Percentiles rank a stretch among this genome's conserved stretches.
Evolutionary conservation across 768 basidiomycete genomes (phyloP).

Genomic region (Leccinum incarnatum): DNA sequence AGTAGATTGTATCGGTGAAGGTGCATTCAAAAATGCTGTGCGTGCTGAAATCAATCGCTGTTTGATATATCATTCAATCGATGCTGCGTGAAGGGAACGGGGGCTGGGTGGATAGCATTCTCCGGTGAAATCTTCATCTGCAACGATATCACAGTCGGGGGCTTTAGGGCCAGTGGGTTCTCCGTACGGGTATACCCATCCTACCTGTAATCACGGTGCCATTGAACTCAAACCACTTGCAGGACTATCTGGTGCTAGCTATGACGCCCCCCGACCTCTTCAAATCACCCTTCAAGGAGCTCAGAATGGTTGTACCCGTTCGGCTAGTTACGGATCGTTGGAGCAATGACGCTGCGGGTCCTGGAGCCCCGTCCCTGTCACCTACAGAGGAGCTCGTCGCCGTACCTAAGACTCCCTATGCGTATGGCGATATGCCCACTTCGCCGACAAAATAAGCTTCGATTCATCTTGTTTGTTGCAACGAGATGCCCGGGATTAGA

Average conservation of each 20-base stretch:
- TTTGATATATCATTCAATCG: background rate
- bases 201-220: background rate
- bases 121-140: conserved; percentile 59
- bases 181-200: conserved; percentile 50
- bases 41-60: conserved; percentile 20
- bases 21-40: conserved; percentile 55
- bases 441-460: background rate
- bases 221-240: background rate
- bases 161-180: conserved; percentile 65
- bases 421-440: background rate
- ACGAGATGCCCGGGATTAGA: background rate
- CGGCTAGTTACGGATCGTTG: conserved; percentile 63
- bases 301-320: conserved; percentile 62
- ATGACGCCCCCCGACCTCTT: conserved; percentile 54
- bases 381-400: conserved; percentile 26
- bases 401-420: conserved; percentile 11
- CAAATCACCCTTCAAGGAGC: conserved; percentile 55
- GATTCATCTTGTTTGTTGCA: background rate
- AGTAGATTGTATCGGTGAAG: conserved; percentile 62
- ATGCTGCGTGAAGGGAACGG: conserved; percentile 49
- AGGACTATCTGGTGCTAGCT: conserved; percentile 68
- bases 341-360: conserved; percentile 35
- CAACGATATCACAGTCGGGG: conserved; percentile 48
- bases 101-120: conserved; percentile 59
- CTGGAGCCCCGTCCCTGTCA: conserved; percentile 13